Percentiles rank a stretch among this genome's conserved stretches.
Conservation (phyloP, 352 stramenopile species). For the Globisporangium parvum region DNA sequence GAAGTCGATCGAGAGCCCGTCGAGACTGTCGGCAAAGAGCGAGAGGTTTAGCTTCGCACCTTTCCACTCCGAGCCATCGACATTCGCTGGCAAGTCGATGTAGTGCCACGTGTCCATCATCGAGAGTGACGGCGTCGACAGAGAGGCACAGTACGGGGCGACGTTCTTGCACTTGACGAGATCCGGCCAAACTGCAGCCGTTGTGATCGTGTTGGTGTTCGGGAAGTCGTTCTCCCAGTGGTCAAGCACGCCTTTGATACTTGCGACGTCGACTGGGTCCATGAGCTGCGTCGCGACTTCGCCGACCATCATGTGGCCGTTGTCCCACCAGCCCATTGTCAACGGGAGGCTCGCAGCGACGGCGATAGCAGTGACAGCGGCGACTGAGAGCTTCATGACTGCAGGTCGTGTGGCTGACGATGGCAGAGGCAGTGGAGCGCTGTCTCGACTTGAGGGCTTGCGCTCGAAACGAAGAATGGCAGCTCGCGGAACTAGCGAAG, state of each 20-base stretch:
- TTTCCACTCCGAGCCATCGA: slow-evolving; percentile 34
- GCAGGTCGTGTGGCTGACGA: no score
- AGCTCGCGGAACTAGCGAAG: no score
- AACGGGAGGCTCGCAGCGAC: slow-evolving; percentile 13
- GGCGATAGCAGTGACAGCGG: slow-evolving; percentile 8
- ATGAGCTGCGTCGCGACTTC: slow-evolving; percentile 50
- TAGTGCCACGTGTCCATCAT: slow-evolving; percentile 67
- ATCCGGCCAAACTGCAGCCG: slow-evolving; percentile 46
- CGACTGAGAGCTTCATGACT: no score
- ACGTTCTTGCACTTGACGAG: slow-evolving; percentile 61
- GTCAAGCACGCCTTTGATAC: slow-evolving; percentile 38
- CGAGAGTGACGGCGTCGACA: slow-evolving; percentile 42
- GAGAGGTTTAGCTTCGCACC: slow-evolving; percentile 31
- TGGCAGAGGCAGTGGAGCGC: no score
- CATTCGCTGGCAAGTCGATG: slow-evolving; percentile 52
- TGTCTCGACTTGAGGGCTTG: no score
- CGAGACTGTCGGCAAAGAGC: slow-evolving; percentile 46
- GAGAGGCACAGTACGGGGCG: no score
- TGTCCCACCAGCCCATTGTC: slow-evolving; percentile 48
- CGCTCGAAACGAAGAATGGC: no score
- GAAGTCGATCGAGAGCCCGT: slow-evolving; percentile 36
- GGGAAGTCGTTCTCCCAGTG: slow-evolving; percentile 49
- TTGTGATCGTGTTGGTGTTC: slow-evolving; percentile 45
- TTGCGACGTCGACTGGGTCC: slow-evolving; percentile 29
- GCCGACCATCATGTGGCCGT: slow-evolving; percentile 55